Base-by-base conservation (phyloP, 129 eudicot genomes). In the Deinandra increscens region DNA sequence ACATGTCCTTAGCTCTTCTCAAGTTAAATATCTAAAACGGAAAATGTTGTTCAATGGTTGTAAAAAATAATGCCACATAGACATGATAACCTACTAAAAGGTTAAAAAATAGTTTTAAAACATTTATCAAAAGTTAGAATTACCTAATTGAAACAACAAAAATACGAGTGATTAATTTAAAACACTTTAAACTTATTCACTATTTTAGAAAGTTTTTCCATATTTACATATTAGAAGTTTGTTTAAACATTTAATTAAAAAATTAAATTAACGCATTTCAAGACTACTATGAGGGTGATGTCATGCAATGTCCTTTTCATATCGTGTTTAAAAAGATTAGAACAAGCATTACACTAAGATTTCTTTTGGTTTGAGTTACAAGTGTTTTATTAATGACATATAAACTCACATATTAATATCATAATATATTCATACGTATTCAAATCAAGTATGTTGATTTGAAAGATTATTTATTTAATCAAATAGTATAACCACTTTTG, bases 271-370 rank as follows among this genome's bases (percentile, higher is more conserved):
- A 11, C 14, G 23, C 64, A 34, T 36, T 7, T 36, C 20, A 54
- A 69, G 14, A 36, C 31, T 53, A 72, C 23, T 46, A 61, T 46
- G 60, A 34, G 26, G 23, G 22, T 44, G 43, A 61, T 36, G 49
- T 34, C 29, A 46, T 34, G 23, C 39, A 17, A 62, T 34, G 42
- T 22, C 43, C 69, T 19, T 37, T 62, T 38, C 42, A 60, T 49
- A 72, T 72, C 43, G 63, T 50, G 64, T 63, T 56, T 63, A 26
- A 44, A 49, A 63, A 61, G 64, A 46, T 63, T 64, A 64, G 64
- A 37, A 50, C 51, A 64, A 73, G 64, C 64, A 64, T 43, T 56
- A 17, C 66, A 70, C 49, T 70, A 41, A 38, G 18, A 46, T 14
- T 33, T 31, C n/a, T 60, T 60, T 60, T 60, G 42, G 8, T 34